Conservation (phyloP, 306 rosid species). For the Fagus crenata region DNA sequence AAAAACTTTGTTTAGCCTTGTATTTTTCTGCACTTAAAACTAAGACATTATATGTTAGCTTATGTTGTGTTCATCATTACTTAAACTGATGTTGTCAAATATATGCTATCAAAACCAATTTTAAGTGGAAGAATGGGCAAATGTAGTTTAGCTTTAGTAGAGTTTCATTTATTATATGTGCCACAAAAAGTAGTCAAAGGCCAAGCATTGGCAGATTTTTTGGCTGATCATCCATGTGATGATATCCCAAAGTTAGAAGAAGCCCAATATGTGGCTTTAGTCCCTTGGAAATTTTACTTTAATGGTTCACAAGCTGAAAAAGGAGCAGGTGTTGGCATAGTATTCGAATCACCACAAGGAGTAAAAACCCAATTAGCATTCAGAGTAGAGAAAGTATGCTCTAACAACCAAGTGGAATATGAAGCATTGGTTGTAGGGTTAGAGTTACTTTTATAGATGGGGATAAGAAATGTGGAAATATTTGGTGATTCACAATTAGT, state of each 20-base stretch:
- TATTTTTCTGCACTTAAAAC: neutral
- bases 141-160: neutral
- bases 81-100: neutral
- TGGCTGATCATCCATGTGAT: neutral
- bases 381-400: neutral
- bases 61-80: neutral
- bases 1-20: neutral
- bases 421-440: neutral
- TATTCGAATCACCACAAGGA: too few species aligned
- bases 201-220: neutral
- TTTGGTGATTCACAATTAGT: neutral
- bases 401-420: neutral
- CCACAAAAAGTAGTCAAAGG: neutral
- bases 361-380: too few species aligned
- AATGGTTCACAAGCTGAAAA: neutral
- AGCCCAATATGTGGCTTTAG: too few species aligned
- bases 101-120: too few species aligned
- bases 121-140: neutral
- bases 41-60: neutral
- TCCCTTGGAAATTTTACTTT: neutral
- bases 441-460: neutral
- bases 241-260: too few species aligned
- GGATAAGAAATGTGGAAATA: neutral
- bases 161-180: neutral
- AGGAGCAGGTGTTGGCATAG: neutral